These are phyloP conservation scores for Cryptomeria japonica DNA, from an alignment of 75 land plant genomes.

Conservation along the genomic window DNA sequence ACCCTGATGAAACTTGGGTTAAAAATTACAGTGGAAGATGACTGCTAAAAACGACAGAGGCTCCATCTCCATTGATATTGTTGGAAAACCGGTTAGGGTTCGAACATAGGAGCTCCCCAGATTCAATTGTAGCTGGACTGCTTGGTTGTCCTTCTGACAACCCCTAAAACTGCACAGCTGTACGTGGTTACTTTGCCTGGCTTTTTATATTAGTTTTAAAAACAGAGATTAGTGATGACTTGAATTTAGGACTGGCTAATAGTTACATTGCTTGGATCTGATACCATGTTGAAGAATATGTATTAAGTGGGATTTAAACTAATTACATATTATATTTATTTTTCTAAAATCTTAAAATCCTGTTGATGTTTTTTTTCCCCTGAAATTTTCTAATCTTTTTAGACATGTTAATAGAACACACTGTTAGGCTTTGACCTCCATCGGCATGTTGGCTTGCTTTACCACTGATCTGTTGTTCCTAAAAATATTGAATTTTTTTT, in stretches of 20 bases:
- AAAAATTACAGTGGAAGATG: not conserved
- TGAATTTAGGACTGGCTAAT: not conserved
- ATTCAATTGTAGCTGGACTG: not conserved
- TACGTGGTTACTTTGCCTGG: not conserved
- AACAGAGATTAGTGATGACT: not conserved
- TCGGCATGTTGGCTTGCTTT: not conserved
- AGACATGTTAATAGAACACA: not conserved
- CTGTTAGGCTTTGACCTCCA: not conserved
- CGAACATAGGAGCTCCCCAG: not conserved
- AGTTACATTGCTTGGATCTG: not conserved
- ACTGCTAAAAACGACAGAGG: not conserved
- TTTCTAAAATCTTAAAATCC: too few species aligned
- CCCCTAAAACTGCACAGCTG: not conserved
- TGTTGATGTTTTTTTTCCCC: too few species aligned
- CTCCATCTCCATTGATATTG: not conserved
- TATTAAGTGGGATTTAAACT: not conserved
- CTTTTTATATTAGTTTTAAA: not conserved
- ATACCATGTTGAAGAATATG: not conserved
- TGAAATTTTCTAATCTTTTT: too few species aligned
- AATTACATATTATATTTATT: too few species aligned
- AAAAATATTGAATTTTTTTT: not conserved
- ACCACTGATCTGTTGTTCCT: not conserved
- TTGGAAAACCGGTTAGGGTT: not conserved
- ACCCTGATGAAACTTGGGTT: not conserved
- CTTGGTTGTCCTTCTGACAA: not conserved